Conservation (phyloP, 177 flowering plant species). For the Vitis hybrid region DNA sequence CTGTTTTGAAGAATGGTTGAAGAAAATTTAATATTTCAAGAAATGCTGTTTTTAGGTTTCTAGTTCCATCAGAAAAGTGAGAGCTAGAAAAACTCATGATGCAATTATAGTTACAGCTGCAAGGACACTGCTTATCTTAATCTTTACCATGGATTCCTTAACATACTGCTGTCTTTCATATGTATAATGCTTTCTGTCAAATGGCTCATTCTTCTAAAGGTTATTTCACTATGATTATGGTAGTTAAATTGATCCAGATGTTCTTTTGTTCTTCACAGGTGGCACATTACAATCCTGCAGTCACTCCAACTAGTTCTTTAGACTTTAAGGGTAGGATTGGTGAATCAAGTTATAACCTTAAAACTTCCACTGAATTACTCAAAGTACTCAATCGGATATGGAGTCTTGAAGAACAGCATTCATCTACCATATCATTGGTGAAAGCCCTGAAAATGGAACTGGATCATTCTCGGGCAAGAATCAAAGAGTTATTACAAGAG, state of each 20-base stretch:
- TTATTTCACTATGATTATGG: too few species aligned
- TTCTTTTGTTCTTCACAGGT: constrained; percentile 33
- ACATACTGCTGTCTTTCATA: too few species aligned
- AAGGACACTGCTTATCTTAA: too few species aligned
- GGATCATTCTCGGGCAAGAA: constrained; percentile 40
- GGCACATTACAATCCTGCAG: constrained; percentile 52
- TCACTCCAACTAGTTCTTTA: constrained; percentile 53
- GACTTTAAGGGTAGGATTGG: constrained; percentile 41
- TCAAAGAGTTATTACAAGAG: constrained; percentile 53
- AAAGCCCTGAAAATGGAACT: constrained; percentile 61
- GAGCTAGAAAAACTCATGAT: too few species aligned
- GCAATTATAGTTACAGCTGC: too few species aligned
- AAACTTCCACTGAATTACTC: constrained; percentile 76
- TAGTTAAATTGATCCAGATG: not conserved
- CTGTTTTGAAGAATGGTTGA: too few species aligned
- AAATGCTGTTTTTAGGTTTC: too few species aligned
- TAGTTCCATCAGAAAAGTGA: too few species aligned
- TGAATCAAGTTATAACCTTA: constrained; percentile 48
- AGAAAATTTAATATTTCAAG: too few species aligned
- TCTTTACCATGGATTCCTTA: too few species aligned
- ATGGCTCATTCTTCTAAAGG: too few species aligned
- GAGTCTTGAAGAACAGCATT: constrained; percentile 86
- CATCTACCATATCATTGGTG: constrained; percentile 51
- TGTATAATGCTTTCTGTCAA: too few species aligned
- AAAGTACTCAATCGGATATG: constrained; percentile 77